These are phyloP conservation scores for Hypoxylon fragiforme DNA, from an alignment of 495 filamentous ascomycete genomes.

Conservation along the genomic window DNA sequence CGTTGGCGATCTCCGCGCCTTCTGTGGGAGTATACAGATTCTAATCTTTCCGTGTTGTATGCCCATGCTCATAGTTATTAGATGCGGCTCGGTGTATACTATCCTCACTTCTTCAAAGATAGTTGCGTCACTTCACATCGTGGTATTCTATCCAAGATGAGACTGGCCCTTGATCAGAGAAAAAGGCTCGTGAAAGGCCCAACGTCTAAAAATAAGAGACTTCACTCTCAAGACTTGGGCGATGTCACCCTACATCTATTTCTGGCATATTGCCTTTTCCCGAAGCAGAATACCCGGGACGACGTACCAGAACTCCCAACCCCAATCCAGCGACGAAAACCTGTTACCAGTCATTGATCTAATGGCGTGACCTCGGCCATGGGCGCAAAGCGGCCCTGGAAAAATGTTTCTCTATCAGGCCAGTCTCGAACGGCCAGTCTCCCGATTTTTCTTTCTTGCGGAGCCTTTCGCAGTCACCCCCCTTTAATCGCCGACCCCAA, in stretches of 20 bases:
- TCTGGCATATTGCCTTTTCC: constrained; percentile 25
- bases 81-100: constrained; percentile 11
- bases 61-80: not conserved
- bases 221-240: constrained; percentile 4
- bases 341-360: constrained; percentile 14
- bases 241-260: constrained; percentile 31
- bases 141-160: constrained; percentile 1
- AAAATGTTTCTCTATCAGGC: constrained; percentile 15
- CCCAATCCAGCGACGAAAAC: constrained; percentile 13
- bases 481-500: constrained; percentile 8
- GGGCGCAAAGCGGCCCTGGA: constrained; percentile 8
- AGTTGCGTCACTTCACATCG: constrained; percentile 19
- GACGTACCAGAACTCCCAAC: constrained; percentile 13
- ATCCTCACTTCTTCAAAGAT: not conserved
- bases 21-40: not conserved
- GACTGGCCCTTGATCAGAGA: constrained; percentile 4
- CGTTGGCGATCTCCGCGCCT: constrained; percentile 6
- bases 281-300: constrained; percentile 24
- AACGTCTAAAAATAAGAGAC: constrained; percentile 7
- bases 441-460: constrained; percentile 5
- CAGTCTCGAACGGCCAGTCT: constrained; percentile 26
- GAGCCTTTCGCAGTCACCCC: not conserved
- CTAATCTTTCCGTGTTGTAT: constrained; percentile 1
- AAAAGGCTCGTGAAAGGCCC: not conserved
- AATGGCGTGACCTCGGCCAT: constrained; percentile 27